Conservation (phyloP, 2,329 filamentous ascomycete species). For the Trichoderma harzianum region DNA sequence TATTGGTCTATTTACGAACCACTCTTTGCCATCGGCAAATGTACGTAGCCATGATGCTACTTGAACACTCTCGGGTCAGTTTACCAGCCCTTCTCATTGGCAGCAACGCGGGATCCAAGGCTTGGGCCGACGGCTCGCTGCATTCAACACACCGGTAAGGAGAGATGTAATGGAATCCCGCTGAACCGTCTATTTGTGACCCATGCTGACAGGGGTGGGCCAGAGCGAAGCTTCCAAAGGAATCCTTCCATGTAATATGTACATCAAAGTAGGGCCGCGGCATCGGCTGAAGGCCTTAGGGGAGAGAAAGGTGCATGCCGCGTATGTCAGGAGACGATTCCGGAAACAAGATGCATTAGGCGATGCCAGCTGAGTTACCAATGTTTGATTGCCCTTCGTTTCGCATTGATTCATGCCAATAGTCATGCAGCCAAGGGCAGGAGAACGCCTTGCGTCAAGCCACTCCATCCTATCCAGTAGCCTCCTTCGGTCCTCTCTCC, state of each 20-base stretch:
- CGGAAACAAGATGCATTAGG: slow-evolving; percentile 15
- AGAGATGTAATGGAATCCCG: slow-evolving; percentile 23
- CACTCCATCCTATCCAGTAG: background rate
- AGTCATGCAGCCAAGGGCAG: background rate
- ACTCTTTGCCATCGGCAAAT: background rate
- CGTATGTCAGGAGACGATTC: background rate
- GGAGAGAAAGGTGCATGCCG: background rate
- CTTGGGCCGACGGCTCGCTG: slow-evolving; percentile 31
- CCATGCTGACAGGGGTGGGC: background rate
- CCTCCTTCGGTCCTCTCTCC: background rate
- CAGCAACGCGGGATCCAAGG: slow-evolving; percentile 23
- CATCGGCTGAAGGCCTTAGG: background rate
- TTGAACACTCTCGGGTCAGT: background rate
- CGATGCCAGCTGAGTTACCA: slow-evolving; percentile 22
- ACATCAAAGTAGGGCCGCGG: background rate
- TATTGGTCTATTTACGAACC: slow-evolving; percentile 13
- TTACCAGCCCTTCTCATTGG: slow-evolving; percentile 21
- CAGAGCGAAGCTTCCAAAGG: slow-evolving; percentile 6
- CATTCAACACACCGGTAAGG: slow-evolving; percentile 28
- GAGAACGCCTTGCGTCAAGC: slow-evolving; percentile 4
- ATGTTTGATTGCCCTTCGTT: slow-evolving; percentile 25
- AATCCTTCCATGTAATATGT: slow-evolving; percentile 2
- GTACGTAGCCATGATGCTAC: background rate
- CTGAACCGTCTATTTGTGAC: background rate
- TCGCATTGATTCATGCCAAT: slow-evolving; percentile 11